Base-by-base conservation (phyloP, 805 yeast genomes). In the Schizosaccharomyces octosporus region DNA sequence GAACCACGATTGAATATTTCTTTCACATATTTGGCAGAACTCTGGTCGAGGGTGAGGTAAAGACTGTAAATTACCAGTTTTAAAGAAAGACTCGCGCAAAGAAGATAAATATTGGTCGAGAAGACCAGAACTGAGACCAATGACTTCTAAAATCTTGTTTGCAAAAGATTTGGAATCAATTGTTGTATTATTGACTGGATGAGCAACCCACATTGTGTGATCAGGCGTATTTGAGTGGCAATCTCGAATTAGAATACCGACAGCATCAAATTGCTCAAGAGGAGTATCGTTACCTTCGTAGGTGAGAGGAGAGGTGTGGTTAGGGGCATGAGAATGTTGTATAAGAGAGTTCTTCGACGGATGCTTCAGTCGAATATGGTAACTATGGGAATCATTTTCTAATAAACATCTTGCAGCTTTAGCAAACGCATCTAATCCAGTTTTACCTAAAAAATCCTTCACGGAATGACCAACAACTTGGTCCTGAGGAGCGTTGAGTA, bases 1-100 rank as follows among this genome's bases (percentile, higher is more conserved):
- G 84, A 95, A 93, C 98, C 98, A 93, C 3, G 88, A 85, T 3
- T 95, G 96, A n/a, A 88, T 82, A 59, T 79, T 79, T 39, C 82
- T 81, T 68, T 93, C 99, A 72, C 99, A 93, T 32, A 93, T 88
- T 59, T 96, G 78, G 70, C 99, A 93, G 41, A 93, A 73, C 45
- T 85, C 57, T 3, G 57, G 57, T 7, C 19, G 19, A 24, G 57
- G 57, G 27, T n/a, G 57, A 19, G 57, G 57, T 51, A 51, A 29
- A 17, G 39, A 21, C 31, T 51, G 31, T 51, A 51, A 51, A 29
- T 29, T 24, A 17, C 27, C 32, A 6, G 21, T 21, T 29, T 24
- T 21, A 5, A 4, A 29, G 19, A 24, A 24, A 13, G 36, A 21
- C 5, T 21, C 27, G 9, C 36, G 21, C 27, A 51, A 51, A 39